phyloP scores from a whole-genome alignment of 192 early-diverging fungal genomes.

The Ramicandelaber brevisporus region DNA sequence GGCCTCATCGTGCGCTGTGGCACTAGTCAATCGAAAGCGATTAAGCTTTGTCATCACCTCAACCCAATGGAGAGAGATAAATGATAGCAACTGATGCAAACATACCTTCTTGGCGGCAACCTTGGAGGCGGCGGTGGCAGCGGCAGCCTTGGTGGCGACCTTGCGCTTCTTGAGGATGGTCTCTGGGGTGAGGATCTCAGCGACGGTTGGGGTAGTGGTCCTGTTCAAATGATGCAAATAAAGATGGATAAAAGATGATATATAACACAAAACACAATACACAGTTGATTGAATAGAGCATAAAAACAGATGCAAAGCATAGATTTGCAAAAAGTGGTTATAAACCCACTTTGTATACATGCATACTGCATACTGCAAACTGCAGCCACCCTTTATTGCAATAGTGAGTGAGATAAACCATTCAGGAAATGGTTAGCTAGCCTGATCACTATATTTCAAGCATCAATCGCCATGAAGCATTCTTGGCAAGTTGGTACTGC shows the following conservation, averaged over 20 bases:
- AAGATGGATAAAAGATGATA: not conserved
- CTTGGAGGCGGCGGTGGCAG: conserved; percentile 20
- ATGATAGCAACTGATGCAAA: conserved; percentile 2
- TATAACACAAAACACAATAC: not conserved
- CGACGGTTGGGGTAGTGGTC: conserved; percentile 14
- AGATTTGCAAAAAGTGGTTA: not conserved
- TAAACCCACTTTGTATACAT: no score
- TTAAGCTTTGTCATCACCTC: conserved; percentile 15
- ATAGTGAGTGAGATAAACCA: no score
- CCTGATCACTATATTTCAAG: no score
- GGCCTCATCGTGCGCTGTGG: conserved; percentile 17
- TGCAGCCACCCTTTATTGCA: no score
- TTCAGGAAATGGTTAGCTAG: no score
- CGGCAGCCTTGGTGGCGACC: conserved; percentile 41
- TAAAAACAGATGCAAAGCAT: not conserved
- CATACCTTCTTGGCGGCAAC: conserved; percentile 16
- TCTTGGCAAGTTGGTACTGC: no score
- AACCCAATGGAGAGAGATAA: conserved; percentile 8
- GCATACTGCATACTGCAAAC: no score
- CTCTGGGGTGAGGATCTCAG: conserved; percentile 59
- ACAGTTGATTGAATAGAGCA: no score
- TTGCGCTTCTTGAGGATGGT: conserved; percentile 72
- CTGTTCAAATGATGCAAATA: no score
- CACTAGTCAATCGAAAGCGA: conserved; percentile 7
- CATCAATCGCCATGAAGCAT: no score